Conservation (phyloP, 805 yeast genomes). For the Myxozyma nipponensis region DNA sequence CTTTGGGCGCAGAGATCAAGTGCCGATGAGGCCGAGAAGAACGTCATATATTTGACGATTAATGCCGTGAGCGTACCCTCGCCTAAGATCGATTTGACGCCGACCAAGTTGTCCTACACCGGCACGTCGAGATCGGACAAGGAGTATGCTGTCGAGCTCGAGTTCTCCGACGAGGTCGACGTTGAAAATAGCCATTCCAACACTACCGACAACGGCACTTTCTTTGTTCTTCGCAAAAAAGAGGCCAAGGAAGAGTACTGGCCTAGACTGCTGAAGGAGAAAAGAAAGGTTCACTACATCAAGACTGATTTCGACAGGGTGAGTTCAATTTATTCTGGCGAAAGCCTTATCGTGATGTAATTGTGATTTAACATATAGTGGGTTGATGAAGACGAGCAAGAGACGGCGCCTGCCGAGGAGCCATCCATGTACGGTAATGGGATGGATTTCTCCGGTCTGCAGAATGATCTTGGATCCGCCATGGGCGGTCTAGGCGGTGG, state of each 20-base stretch:
- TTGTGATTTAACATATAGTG: constrained; percentile 44
- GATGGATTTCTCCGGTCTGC: constrained; percentile 40
- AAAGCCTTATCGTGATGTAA: neutral
- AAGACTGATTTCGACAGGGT: constrained; percentile 85
- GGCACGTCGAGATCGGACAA: constrained; percentile 46
- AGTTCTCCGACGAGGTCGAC: constrained; percentile 73
- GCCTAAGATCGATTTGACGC: constrained; percentile 58
- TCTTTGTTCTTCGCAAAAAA: constrained; percentile 66
- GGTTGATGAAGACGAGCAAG: constrained; percentile 99
- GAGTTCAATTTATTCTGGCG: neutral
- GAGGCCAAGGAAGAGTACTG: constrained; percentile 71
- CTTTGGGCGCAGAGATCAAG: constrained; percentile 97
- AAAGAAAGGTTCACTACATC: constrained; percentile 70
- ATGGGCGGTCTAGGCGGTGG: constrained; percentile 41
- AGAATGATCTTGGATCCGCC: constrained; percentile 37
- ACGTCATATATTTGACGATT: constrained; percentile 70
- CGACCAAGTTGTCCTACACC: constrained; percentile 51
- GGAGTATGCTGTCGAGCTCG: constrained; percentile 60
- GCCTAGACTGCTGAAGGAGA: constrained; percentile 92
- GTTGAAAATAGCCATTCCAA: constrained; percentile 55
- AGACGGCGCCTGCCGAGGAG: constrained; percentile 54
- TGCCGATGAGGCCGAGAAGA: constrained; percentile 66
- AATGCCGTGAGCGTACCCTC: constrained; percentile 65
- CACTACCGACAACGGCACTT: constrained; percentile 60
- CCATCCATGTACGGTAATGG: constrained; percentile 36